These are phyloP conservation scores for Dictyostelium intermedium DNA, from an alignment of 78 protist species.

Conservation along the genomic window DNA sequence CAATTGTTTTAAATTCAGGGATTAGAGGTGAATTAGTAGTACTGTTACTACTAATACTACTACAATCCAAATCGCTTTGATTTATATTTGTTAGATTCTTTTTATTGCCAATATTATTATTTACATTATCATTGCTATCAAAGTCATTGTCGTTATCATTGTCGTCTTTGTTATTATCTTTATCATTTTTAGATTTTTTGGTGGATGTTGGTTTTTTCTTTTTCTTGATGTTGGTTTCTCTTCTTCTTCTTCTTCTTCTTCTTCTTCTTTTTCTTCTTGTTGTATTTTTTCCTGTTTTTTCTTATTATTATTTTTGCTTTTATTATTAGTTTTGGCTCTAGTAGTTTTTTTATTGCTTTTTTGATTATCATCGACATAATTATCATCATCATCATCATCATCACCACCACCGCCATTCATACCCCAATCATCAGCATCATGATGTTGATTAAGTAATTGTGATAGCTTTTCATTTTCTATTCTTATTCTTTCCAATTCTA, in stretches of 20 bases:
- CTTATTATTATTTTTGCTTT: neutral
- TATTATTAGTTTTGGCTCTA: neutral
- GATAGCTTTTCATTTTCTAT: neutral
- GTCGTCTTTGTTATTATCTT: no score
- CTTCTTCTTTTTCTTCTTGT: neutral
- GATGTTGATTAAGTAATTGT: neutral
- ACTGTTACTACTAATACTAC: neutral
- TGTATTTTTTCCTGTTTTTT: neutral
- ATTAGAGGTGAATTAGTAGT: neutral
- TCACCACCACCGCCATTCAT: neutral
- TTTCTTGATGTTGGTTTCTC: neutral
- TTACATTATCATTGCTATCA: no score
- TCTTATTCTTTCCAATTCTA: neutral
- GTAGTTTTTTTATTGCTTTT: no score
- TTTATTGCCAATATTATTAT: no score
- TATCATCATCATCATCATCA: neutral
- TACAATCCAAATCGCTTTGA: neutral
- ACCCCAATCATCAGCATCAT: no score
- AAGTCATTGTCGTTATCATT: no score
- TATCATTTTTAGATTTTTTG: neutral
- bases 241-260: neutral
- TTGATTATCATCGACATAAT: no score
- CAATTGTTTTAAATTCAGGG: neutral
- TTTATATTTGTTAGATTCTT: neutral
- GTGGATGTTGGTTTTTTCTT: neutral